phyloP scores from a whole-genome alignment of 768 basidiomycete genomes.

The Aureoboletus auriporus region DNA sequence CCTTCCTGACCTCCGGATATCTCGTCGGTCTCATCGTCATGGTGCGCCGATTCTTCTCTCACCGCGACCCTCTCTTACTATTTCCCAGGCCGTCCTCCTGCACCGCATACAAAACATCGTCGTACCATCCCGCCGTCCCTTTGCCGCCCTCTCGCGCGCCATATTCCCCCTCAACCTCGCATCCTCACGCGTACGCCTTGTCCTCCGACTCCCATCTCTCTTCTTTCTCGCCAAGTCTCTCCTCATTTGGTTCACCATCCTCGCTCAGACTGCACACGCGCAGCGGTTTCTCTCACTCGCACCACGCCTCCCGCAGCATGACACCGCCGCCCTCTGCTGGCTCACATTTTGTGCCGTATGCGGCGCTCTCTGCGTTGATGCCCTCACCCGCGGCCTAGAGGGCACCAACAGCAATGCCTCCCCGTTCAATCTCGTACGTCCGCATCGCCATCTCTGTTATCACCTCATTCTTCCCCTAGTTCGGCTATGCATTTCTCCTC shows the following conservation, averaged over 20 bases:
- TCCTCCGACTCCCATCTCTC: constrained; percentile 60
- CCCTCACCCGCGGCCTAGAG: constrained; percentile 64
- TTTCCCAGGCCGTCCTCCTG: constrained; percentile 55
- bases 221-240: constrained; percentile 58
- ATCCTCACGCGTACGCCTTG: constrained; percentile 52
- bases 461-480: constrained; percentile 34
- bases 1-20: constrained; percentile 72
- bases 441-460: constrained; percentile 2
- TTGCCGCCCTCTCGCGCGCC: constrained; percentile 16
- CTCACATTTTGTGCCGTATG: constrained; percentile 67
- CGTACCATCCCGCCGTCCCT: constrained; percentile 50
- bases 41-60: constrained; percentile 35
- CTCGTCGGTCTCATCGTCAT: constrained; percentile 62
- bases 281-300: constrained; percentile 33
- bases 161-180: constrained; percentile 66
- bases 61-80: not conserved
- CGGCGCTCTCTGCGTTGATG: constrained; percentile 58
- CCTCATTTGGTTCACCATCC: constrained; percentile 52
- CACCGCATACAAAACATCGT: constrained; percentile 79
- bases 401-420: constrained; percentile 54
- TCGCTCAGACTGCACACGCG: constrained; percentile 50
- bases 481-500: constrained; percentile 73
- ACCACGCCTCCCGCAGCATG: constrained; percentile 43
- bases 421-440: constrained; percentile 68
- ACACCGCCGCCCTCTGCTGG: constrained; percentile 71